Conservation (phyloP, 352 stramenopile genomes). For the Globisporangium nunn region DNA sequence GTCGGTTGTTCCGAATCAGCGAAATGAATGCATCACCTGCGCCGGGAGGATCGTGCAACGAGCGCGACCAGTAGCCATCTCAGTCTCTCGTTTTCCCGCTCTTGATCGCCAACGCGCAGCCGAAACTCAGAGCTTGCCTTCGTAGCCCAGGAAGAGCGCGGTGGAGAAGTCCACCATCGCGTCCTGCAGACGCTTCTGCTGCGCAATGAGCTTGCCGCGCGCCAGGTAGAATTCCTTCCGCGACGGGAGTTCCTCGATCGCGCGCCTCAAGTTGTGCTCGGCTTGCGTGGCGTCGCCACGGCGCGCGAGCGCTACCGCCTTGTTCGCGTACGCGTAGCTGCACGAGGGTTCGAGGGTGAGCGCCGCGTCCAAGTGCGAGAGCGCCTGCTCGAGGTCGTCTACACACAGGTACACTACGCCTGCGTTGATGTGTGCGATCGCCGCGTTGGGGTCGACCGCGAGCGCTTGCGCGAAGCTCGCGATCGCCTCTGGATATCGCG, state of each 20-base stretch:
- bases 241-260: slow-evolving; percentile 63
- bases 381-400: slow-evolving; percentile 20
- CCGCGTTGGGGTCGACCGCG: slow-evolving; percentile 35
- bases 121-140: slow-evolving; percentile 49
- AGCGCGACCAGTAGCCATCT: too few species aligned
- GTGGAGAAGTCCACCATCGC: slow-evolving; percentile 80
- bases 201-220: slow-evolving; percentile 55
- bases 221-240: slow-evolving; percentile 61
- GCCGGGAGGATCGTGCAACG: too few species aligned
- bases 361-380: slow-evolving; percentile 45
- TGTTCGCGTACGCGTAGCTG: slow-evolving; percentile 66
- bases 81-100: not conserved
- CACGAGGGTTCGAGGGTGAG: slow-evolving; percentile 43
- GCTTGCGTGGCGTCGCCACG: slow-evolving; percentile 29
- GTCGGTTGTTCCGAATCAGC: not conserved
- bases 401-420: slow-evolving; percentile 41
- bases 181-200: slow-evolving; percentile 69
- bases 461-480: slow-evolving; percentile 35
- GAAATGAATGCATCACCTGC: not conserved
- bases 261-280: slow-evolving; percentile 51
- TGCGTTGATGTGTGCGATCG: slow-evolving; percentile 55
- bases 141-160: slow-evolving; percentile 60
- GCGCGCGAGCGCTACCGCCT: slow-evolving; percentile 39
- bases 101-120: not conserved
- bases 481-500: slow-evolving; percentile 28